Percentiles rank a stretch among this genome's conserved stretches.
Evolutionary conservation across 495 filamentous ascomycete genomes (phyloP).

Genomic region (Bathelium albidoporum): DNA sequence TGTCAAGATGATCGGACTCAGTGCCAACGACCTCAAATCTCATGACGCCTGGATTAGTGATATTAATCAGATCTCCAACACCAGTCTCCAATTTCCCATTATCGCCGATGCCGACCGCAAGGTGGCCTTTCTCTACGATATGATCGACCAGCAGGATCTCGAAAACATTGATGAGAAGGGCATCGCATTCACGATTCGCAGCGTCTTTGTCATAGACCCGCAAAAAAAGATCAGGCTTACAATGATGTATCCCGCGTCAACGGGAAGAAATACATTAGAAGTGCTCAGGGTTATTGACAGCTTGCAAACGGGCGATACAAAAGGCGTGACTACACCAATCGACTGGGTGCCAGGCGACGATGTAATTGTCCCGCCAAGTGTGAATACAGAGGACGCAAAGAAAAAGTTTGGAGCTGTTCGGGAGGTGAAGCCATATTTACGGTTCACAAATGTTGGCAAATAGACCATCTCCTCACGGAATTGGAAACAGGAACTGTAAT

Average conservation of each 20-base stretch:
- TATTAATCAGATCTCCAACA: slow-evolving; percentile 51
- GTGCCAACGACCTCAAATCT: slow-evolving; percentile 47
- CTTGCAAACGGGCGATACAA: slow-evolving; percentile 53
- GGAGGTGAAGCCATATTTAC: slow-evolving; percentile 52
- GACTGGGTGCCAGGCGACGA: slow-evolving; percentile 56
- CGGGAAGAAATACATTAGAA: slow-evolving; percentile 55
- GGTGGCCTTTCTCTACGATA: slow-evolving; percentile 57
- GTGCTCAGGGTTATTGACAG: slow-evolving; percentile 56
- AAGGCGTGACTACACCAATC: slow-evolving; percentile 54
- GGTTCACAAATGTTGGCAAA: slow-evolving; percentile 24
- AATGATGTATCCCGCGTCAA: slow-evolving; percentile 58
- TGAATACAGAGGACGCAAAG: slow-evolving; percentile 52
- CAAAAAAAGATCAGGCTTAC: slow-evolving; percentile 57
- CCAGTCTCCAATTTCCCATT: slow-evolving; percentile 52
- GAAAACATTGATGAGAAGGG: slow-evolving; percentile 48
- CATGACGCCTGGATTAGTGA: slow-evolving; percentile 56
- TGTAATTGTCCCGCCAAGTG: slow-evolving; percentile 55
- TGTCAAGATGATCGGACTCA: slow-evolving; percentile 57
- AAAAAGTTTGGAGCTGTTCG: slow-evolving; percentile 57
- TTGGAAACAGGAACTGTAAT: neutral
- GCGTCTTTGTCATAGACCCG: slow-evolving; percentile 62
- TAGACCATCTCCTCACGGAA: neutral
- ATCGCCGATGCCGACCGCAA: slow-evolving; percentile 58
- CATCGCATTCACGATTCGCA: slow-evolving; percentile 57
- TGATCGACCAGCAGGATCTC: slow-evolving; percentile 49